phyloP scores from a whole-genome alignment of 2,329 filamentous ascomycete genomes.

The Aspergillus glaucus region DNA sequence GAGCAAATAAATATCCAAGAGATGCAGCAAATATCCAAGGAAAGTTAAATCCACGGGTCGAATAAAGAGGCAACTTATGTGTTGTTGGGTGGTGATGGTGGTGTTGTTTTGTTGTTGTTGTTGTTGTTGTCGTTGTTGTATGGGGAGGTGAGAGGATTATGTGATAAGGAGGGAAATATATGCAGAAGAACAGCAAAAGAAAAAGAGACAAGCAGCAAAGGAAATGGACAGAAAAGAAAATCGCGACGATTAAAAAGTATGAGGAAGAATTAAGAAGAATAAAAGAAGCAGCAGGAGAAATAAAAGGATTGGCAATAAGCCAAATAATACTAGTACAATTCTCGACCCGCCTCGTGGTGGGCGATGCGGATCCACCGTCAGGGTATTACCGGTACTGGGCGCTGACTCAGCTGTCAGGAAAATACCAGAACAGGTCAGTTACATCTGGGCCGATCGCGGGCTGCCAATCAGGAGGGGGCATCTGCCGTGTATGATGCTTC shows the following conservation, averaged over 20 bases:
- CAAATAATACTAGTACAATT: constrained; percentile 4
- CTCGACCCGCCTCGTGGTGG: too few species aligned
- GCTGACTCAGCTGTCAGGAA: too few species aligned
- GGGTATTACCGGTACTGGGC: too few species aligned
- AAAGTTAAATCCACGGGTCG: too few species aligned
- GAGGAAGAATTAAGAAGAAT: constrained; percentile 4
- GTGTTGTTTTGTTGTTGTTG: too few species aligned
- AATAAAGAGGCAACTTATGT: too few species aligned
- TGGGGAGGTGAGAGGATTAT: constrained; percentile 5
- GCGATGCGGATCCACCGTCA: too few species aligned
- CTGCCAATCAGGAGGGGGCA: neutral
- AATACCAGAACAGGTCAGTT: constrained; percentile 2
- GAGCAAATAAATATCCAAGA: too few species aligned
- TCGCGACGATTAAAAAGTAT: constrained; percentile 4
- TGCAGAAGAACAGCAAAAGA: constrained; percentile 15
- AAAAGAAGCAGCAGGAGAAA: constrained; percentile 4
- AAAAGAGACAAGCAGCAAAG: constrained; percentile 7
- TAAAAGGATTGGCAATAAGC: neutral
- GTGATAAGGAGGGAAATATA: constrained; percentile 44
- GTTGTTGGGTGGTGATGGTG: too few species aligned
- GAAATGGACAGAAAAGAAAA: constrained; percentile 15
- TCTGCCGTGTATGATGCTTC: neutral
- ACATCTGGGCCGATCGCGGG: neutral
- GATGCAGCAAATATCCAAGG: too few species aligned
- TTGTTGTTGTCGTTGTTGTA: too few species aligned